These are phyloP conservation scores for Xanthoconium stramineum DNA, from an alignment of 768 basidiomycete genomes.

Conservation along the genomic window DNA sequence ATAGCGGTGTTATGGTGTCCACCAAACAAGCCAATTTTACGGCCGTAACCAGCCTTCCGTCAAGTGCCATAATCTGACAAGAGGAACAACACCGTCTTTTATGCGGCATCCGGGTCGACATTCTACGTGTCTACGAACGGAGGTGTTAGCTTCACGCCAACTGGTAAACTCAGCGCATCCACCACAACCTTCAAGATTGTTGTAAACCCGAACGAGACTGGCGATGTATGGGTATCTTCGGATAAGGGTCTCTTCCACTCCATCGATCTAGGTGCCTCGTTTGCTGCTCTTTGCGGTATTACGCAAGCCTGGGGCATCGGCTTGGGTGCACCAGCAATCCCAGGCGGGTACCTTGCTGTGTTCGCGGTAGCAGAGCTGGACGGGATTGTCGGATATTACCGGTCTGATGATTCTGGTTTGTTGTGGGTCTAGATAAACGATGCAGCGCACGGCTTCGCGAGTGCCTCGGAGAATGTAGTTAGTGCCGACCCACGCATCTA, in stretches of 20 bases:
- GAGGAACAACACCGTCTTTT: conserved; percentile 53
- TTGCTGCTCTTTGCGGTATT: neutral
- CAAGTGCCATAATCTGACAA: conserved; percentile 60
- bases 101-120: conserved; percentile 50
- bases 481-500: conserved; percentile 32
- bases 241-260: conserved; percentile 9
- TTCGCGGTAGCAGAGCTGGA: conserved; percentile 2
- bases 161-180: conserved; percentile 2
- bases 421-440: conserved; percentile 63
- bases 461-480: conserved; percentile 43
- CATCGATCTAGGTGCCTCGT: neutral
- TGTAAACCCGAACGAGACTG: conserved; percentile 2
- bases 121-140: conserved; percentile 63
- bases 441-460: conserved; percentile 54
- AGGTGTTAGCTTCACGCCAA: conserved; percentile 42
- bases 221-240: conserved; percentile 11
- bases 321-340: neutral
- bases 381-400: conserved; percentile 30
- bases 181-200: conserved; percentile 8
- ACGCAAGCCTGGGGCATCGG: conserved; percentile 7
- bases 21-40: conserved; percentile 6
- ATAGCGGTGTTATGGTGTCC: conserved; percentile 9
- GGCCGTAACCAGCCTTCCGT: conserved; percentile 42
- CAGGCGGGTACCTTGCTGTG: neutral
- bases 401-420: conserved; percentile 53